Base-by-base conservation (phyloP, 306 rosid genomes). In the Adenanthera pavonina region DNA sequence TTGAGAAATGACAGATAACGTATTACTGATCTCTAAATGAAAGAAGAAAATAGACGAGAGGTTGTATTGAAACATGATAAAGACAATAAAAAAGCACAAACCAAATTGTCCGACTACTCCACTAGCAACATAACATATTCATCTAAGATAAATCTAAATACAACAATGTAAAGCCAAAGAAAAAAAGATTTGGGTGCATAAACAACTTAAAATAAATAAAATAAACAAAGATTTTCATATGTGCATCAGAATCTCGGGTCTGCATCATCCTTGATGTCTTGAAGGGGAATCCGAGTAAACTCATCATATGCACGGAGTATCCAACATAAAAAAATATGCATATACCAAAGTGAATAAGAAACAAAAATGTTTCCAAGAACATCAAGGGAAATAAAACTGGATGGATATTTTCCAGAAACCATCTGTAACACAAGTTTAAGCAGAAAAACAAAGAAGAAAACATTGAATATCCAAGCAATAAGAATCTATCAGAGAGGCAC, bases 211-310 rank as follows among this genome's bases (percentile, higher is more conserved):
- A 34, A 11, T 12, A 14, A 16, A 11, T 0, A 19, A 9, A 13
- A 53, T 2, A 36, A 16, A 33, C 2, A 80, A 49, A 48, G 1
- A 16, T 7, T 0, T 14, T 8, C 1, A 57, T 25, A 25, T 13
- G 69, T 61, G 86, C 91, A 91, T 91, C 95, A 84, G 95, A 88
- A 78, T 75, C 97, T 91, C 92, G 89, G 77, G 74, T 71, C 74
- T 84, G 85, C 98, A 91, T 84, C 97, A 89, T 84, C 80, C 93
- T 74, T 7, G 49, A 82, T 67, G 87, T 78, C 92, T 76, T 89
- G 93, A 86, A 86, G 92, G 90, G 92, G 94, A 92, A 92, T 87
- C 94, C 90, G 87, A 90, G 92, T 79, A 83, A 25, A 41, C 67
- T 90, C 94, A 7, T 89, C 92, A 84, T 80, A 66, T 77, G 84